Evolutionary conservation across 768 basidiomycete species (phyloP).

Genomic region (Porphyrellus cyaneotinctus): DNA sequence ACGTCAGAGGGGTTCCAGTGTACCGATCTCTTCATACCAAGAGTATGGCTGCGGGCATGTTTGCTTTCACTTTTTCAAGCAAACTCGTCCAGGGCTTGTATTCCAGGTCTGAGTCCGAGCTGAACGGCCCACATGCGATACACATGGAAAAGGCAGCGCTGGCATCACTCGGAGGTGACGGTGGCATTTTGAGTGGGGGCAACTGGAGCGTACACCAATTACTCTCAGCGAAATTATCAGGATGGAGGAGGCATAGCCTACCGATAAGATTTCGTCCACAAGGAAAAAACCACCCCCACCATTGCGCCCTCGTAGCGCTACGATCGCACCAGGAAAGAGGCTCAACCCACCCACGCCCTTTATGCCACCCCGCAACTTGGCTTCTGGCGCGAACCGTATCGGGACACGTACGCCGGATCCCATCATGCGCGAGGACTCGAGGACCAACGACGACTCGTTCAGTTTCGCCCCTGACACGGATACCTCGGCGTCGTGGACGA

Average conservation of each 20-base stretch:
- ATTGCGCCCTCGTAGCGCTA: constrained; percentile 83
- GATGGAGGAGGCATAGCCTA: constrained; percentile 36
- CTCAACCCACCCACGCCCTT: constrained; percentile 64
- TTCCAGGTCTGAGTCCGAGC: constrained; percentile 67
- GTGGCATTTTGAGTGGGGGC: constrained; percentile 53
- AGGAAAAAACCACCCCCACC: constrained; percentile 87
- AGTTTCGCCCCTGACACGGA: constrained; percentile 57
- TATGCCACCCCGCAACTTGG: constrained; percentile 61
- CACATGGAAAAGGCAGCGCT: constrained; percentile 57
- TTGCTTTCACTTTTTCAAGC: constrained; percentile 52
- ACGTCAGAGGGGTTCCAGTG: neutral
- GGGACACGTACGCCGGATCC: constrained; percentile 63
- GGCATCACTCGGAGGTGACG: constrained; percentile 30
- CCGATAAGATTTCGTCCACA: constrained; percentile 76
- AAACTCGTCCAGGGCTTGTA: constrained; percentile 71
- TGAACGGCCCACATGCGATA: constrained; percentile 85
- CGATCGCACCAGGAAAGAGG: constrained; percentile 86
- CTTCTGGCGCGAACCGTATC: constrained; percentile 61
- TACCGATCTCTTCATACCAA: constrained; percentile 53
- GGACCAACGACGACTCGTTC: constrained; percentile 64
- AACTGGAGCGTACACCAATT: constrained; percentile 40
- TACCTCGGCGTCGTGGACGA: constrained; percentile 64
- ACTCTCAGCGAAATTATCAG: neutral
- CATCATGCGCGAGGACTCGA: constrained; percentile 82
- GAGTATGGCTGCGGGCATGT: constrained; percentile 72